Conservation (phyloP, 2,329 filamentous ascomycete genomes). For the Davidsoniella neocaledoniae region DNA sequence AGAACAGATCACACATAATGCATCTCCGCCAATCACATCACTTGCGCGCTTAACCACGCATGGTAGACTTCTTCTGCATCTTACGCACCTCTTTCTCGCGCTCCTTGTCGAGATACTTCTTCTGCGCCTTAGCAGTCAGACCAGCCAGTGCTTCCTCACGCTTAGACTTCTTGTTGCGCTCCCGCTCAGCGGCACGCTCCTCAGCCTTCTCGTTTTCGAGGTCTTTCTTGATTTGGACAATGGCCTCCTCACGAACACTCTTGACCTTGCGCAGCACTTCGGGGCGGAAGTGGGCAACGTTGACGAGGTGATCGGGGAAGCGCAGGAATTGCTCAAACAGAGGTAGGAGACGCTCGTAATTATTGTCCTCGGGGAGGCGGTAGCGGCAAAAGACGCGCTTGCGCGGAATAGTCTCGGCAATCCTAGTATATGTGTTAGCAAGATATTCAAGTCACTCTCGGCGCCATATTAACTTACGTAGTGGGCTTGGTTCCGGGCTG, state of each 20-base stretch:
- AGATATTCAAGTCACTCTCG: background rate
- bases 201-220: slow-evolving; percentile 69
- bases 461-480: slow-evolving; percentile 40
- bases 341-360: slow-evolving; percentile 50
- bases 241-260: slow-evolving; percentile 61
- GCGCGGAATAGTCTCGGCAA: slow-evolving; percentile 68
- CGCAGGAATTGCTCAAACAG: slow-evolving; percentile 71
- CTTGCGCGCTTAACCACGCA: slow-evolving; percentile 25
- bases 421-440: slow-evolving; percentile 26
- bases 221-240: slow-evolving; percentile 60
- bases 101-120: slow-evolving; percentile 71
- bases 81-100: slow-evolving; percentile 52
- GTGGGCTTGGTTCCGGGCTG: slow-evolving; percentile 75
- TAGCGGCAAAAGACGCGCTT: slow-evolving; percentile 76
- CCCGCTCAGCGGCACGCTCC: slow-evolving; percentile 54
- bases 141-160: slow-evolving; percentile 64
- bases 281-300: slow-evolving; percentile 66
- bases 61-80: slow-evolving; percentile 36
- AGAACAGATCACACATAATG: too few relatives aligned
- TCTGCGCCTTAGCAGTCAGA: slow-evolving; percentile 67
- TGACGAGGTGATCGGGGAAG: slow-evolving; percentile 66
- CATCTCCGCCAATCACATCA: too few relatives aligned
- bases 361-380: slow-evolving; percentile 46
- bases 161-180: slow-evolving; percentile 74
- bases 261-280: slow-evolving; percentile 79